Base-by-base conservation (phyloP, 768 basidiomycete species). In the Podaxis sp. region DNA sequence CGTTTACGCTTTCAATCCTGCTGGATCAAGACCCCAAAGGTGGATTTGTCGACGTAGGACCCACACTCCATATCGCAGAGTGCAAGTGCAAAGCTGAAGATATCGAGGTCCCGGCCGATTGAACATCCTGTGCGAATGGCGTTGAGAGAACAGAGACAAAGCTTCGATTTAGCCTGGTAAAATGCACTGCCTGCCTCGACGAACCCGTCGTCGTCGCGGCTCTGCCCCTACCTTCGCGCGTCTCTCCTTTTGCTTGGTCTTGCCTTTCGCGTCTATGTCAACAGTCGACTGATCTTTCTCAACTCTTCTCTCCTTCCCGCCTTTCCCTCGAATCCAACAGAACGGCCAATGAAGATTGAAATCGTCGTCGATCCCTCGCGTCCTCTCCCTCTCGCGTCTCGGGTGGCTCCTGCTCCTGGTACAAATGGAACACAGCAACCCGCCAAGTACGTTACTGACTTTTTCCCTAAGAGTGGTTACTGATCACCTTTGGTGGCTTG, bases 311-410 rank as follows among this genome's bases (percentile, higher is more conserved):
- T 33, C 33, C 33, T 33, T 33, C 76, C 79, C 80, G 80, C 74
- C 72, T 71, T 72, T 69, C 71, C 70, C 74, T 71, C 70, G 66
- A 70, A 62, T 71, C 73, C 73, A 77, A 67, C 76, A 99, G 96
- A 93, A 84, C 92, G 93, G 68, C 92, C 94, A 24, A 97, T 99
- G 95, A 96, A 95, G 83, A 95, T 99, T 66, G 96, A 99, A 83
- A 93, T 99, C 67, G 87, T 99, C 50, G 84, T 96, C 73, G 93
- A 96, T 78, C 93, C 93, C 12, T 83, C 88, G 50, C 83, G 84
- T 48, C 74, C 88, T n/a, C 81, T 85, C 5, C 74, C 91, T 4
- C 82, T 99, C 66, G 87, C 86, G 17, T 85, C 91, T 26, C 92
- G 97, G 58, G 93, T 99, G 38, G 91, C 93, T 3, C 92, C 94